Base-by-base conservation (phyloP, 192 early-diverging fungal species). In the Thamnidium elegans region DNA sequence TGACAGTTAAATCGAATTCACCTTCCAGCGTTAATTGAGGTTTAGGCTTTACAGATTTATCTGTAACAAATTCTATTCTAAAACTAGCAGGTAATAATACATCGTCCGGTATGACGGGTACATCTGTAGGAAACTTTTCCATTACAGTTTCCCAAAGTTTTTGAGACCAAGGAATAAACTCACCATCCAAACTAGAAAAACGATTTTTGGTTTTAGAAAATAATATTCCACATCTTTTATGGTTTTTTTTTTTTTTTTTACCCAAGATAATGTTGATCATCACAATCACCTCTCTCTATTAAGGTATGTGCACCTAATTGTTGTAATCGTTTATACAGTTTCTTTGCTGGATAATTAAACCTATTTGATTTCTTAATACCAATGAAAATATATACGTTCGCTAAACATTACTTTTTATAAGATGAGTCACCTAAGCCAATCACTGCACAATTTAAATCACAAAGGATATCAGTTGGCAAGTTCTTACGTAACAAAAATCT, bases 381-480 rank as follows among this genome's bases (percentile, higher is more conserved):
- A 51, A 31, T 30, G 0, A 14, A 1, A 15, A 17, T 0, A 45
- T 45, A 9, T 45, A 45, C 14, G n/a, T n/a, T 45, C 3, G 26
- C 26, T 26, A 26, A 26, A 26, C 26, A 77, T n/a, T 79, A 91
- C 86, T 87, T 90, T 63, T 72, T 58, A 72, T 97, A 99, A 26
- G 92, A 93, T 17, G 94, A 96, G 74, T 99, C 97, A 21, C 97
- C 97, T 39, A 94, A 82, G 2, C 95, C 97, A 80, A 98, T 92
- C 19, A 99, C 95, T 4, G 91, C 90, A 74, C 88, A 92, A 43
- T 81, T 53, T 71, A 91, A 60, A n/a, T 80, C 71, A 13, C 67
- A 61, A n/a, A 97, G 77, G 1, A 88, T 79, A 47, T 89, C 80
- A 20, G 39, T 62, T 3, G 93, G 85, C 21, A 90, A 68, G 7